Base-by-base conservation (phyloP, 352 stramenopile genomes). In the Phytophthora litchii region DNA sequence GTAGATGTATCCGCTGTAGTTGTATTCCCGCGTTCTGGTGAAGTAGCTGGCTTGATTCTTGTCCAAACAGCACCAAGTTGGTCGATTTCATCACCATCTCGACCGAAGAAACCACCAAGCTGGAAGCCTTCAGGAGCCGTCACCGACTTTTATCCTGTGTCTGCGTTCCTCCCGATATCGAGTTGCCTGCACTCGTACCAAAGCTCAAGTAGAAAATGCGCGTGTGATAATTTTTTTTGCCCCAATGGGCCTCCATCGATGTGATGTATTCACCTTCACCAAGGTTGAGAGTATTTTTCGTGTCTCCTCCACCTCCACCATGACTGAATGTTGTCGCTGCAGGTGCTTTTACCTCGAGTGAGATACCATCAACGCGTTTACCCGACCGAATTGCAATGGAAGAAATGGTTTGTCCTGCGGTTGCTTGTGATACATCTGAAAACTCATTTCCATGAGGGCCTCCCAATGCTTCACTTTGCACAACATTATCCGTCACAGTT, bases 181-280 rank as follows among this genome's bases (percentile, higher is more conserved):
- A 21, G 36, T 42, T 20, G 6, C 36, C 36, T 17, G 36, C 36
- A 42, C 36, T 42, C 14, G 36, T 42, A 42, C 36, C 36, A 42
- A 42, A 42, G 36, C 36, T 42, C 36, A 42, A 42, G n/a, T 42
- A 42, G 36, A 42, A 42, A 20, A 42, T 42, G 14, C 36, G 36
- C 20, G 36, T 42, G 36, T 42, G 36, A 21, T 42, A 12, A 42
- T 42, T 42, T 20, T 21, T 42, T 14, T 20, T 42, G 23, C 10
- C 36, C 36, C 36, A 42, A 11, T 42, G 36, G 20, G 36, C 36
- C n/a, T 42, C 36, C 36, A 42, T 42, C 36, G 36, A 42, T 14
- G 36, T 42, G 36, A 42, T 42, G 36, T 42, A 42, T 17, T 42
- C 36, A 42, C 36, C 36, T 4, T 12, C 36, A 42, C 36, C 36